Base-by-base conservation (phyloP, 2,329 filamentous ascomycete genomes). In the Pseudogymnoascus destructans region DNA sequence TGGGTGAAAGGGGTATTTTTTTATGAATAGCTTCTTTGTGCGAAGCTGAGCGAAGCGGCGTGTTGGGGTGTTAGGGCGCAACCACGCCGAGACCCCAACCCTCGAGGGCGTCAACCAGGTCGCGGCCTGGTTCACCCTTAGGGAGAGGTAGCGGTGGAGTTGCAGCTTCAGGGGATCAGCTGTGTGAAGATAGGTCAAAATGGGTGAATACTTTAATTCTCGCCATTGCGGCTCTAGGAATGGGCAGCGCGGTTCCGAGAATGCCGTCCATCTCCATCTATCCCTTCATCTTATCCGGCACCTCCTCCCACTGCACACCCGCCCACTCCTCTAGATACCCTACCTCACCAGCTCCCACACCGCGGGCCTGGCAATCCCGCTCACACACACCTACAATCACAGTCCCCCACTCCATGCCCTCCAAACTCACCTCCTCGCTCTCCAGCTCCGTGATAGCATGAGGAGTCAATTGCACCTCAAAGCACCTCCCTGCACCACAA, bases 351-450 rank as follows among this genome's bases (percentile, higher is more conserved):
- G 78, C 74, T 10, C 72, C 71, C 5, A 82, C 77, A 0, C 79
- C 79, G 5, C 71, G 70, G 13, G 82, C 80, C 66, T 79, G 76
- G 69, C 93, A 97, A 70, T 97, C 89, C 67, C 73, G 80, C 63
- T 79, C 81, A 70, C 93, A 98, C 6, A 95, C 89, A 0, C 83
- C 90, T 35, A 97, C 75, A 59, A 98, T 82, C 7, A 98, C 79
- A 0, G 90, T 97, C 0, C 92, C 92, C 93, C 93, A 98, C 67
- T 98, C 93, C 93, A 98, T 98, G 0, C 91, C 93, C 75, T 95
- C 79, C 17, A 85, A 67, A 36, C 79, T 80, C 64, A 83, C 70
- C 59, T 86, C 84, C 40, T 91, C 87, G 1, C 79, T 84, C 74
- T 97, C 93, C 58, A 97, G 75, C 75, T 95, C 87, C 27, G 83